These are phyloP conservation scores for Fagopyrum homotropicum DNA, from an alignment of 148 eudicot species.

Conservation along the genomic window DNA sequence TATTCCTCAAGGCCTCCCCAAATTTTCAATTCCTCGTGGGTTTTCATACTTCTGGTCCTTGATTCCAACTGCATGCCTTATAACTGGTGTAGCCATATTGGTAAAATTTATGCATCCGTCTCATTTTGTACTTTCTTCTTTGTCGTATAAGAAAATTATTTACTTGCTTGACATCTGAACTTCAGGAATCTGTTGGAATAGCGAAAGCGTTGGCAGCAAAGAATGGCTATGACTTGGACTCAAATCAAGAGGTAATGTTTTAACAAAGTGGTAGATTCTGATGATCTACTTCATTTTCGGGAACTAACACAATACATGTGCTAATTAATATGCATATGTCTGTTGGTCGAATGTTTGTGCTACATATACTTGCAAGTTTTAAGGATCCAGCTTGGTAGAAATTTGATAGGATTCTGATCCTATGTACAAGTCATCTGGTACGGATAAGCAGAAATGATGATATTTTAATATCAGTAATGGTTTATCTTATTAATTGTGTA, in stretches of 20 bases:
- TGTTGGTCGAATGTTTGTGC: neutral
- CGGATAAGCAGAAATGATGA: too few relatives aligned
- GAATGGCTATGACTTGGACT: conserved; percentile 91
- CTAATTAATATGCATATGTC: neutral
- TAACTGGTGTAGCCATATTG: conserved; percentile 94
- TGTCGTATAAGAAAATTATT: neutral
- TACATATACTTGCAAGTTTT: neutral
- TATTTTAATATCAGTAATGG: too few relatives aligned
- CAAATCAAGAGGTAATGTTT: conserved; percentile 87
- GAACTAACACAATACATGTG: neutral
- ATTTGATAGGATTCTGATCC: neutral
- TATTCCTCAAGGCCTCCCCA: conserved; percentile 93
- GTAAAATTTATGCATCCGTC: conserved; percentile 29
- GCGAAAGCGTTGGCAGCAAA: conserved; percentile 98
- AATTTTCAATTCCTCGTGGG: conserved; percentile 73
- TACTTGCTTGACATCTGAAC: conserved; percentile 15
- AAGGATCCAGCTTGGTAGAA: neutral
- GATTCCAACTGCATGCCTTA: conserved; percentile 85
- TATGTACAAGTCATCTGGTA: too few relatives aligned
- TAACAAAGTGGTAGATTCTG: neutral
- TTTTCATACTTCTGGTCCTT: conserved; percentile 57
- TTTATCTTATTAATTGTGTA: too few relatives aligned
- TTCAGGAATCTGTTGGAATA: conserved; percentile 94
- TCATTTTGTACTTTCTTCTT: conserved; percentile 13
- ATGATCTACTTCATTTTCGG: neutral